These are phyloP conservation scores for Gaertneriomyces semiglobifer DNA, from an alignment of 192 early-diverging fungal genomes.

Conservation along the genomic window DNA sequence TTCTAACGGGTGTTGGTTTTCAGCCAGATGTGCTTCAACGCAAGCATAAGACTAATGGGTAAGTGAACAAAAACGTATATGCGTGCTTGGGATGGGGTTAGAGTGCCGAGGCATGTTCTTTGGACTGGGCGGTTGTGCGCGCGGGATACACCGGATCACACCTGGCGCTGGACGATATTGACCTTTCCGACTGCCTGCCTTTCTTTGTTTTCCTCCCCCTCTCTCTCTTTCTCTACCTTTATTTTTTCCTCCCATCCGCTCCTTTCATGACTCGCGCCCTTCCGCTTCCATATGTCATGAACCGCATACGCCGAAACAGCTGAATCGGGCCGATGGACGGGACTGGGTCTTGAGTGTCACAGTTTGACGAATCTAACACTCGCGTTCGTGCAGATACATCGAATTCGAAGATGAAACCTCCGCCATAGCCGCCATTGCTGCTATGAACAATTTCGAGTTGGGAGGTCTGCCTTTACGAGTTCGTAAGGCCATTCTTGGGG, in stretches of 20 bases:
- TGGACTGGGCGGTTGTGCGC: background rate
- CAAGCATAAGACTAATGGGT: constrained; percentile 81
- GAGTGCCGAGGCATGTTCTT: background rate
- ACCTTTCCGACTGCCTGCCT: constrained; percentile 11
- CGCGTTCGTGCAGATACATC: constrained; percentile 59
- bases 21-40: constrained; percentile 66
- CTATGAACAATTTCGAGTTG: constrained; percentile 77
- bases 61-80: constrained; percentile 25
- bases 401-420: constrained; percentile 61
- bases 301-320: too few relatives aligned
- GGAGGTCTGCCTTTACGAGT: constrained; percentile 69
- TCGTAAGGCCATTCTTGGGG: constrained; percentile 68
- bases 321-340: too few relatives aligned
- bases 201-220: constrained; percentile 14
- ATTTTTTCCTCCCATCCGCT: constrained; percentile 12
- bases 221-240: constrained; percentile 29
- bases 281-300: too few relatives aligned
- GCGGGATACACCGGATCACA: background rate
- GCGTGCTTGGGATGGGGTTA: too few relatives aligned
- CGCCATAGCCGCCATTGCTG: constrained; percentile 67
- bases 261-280: background rate
- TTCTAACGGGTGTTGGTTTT: background rate
- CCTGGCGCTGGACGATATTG: constrained; percentile 13
- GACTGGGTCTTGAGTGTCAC: background rate
- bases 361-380: background rate